Evolutionary conservation across 2,329 filamentous ascomycete genomes (phyloP).

Genomic region (Rosellinia necatrix): DNA sequence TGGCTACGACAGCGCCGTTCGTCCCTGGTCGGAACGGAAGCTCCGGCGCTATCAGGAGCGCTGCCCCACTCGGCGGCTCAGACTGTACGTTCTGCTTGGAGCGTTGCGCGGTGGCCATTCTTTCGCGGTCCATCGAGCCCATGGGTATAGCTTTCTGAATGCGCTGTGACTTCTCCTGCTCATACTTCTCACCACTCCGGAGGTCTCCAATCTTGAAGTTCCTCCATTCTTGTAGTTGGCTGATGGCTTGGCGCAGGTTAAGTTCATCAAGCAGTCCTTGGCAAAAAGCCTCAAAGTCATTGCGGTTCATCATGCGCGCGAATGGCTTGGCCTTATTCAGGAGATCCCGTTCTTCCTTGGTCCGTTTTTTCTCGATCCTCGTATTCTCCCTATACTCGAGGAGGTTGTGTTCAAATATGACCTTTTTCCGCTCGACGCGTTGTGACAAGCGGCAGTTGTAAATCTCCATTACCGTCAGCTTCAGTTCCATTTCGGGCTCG

Average conservation of each 20-base stretch:
- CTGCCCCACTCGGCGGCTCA: conserved; percentile 76
- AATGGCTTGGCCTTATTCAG: conserved; percentile 95
- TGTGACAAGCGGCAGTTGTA: conserved; percentile 93
- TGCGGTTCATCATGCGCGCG: conserved; percentile 92
- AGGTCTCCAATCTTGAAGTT: conserved; percentile 82
- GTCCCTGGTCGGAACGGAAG: conserved; percentile 64
- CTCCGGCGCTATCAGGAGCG: conserved; percentile 77
- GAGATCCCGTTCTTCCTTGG: conserved; percentile 91
- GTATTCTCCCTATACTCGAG: conserved; percentile 93
- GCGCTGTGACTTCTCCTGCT: conserved; percentile 80
- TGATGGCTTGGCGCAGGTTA: conserved; percentile 86
- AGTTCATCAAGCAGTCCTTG: conserved; percentile 88
- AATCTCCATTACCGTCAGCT: conserved; percentile 97
- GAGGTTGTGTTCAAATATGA: conserved; percentile 93
- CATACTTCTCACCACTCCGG: conserved; percentile 87
- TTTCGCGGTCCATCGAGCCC: conserved; percentile 82
- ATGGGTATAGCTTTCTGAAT: conserved; percentile 72
- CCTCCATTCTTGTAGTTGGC: conserved; percentile 93
- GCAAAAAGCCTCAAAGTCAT: conserved; percentile 85
- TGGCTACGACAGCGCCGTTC: conserved; percentile 33
- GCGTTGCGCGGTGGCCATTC: conserved; percentile 72
- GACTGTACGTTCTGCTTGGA: conserved; percentile 67
- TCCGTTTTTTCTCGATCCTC: conserved; percentile 88
- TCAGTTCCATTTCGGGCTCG: conserved; percentile 95
- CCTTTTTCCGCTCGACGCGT: conserved; percentile 91